These are phyloP conservation scores for Austroboletus rostrupii DNA, from an alignment of 1,284 basidiomycete species.

Conservation along the genomic window DNA sequence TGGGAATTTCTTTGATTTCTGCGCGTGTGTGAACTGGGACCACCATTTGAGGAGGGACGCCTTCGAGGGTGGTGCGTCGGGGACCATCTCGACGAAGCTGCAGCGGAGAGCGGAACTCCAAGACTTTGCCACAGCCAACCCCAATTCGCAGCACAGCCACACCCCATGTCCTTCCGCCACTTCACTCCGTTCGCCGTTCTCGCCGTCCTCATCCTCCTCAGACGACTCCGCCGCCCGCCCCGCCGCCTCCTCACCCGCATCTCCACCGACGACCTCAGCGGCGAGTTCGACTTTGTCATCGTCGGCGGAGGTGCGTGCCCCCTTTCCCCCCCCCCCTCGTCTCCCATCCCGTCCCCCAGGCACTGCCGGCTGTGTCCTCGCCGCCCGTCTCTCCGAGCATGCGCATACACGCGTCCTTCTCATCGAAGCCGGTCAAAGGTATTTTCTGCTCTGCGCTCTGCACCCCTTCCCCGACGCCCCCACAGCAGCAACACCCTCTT, in stretches of 20 bases:
- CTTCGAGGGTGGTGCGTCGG: slow-evolving; percentile 43
- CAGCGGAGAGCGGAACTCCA: too few relatives aligned
- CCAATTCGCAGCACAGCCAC: slow-evolving; percentile 18
- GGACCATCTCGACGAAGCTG: slow-evolving; percentile 19
- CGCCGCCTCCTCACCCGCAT: background rate
- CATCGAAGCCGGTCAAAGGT: slow-evolving; percentile 67
- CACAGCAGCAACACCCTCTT: slow-evolving; percentile 31
- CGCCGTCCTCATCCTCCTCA: slow-evolving; percentile 8
- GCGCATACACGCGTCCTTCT: slow-evolving; percentile 52
- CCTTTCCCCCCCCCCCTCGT: background rate
- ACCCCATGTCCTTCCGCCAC: background rate
- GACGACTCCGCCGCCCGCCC: background rate
- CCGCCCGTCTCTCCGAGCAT: slow-evolving; percentile 61
- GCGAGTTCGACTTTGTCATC: slow-evolving; percentile 59
- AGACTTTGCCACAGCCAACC: background rate
- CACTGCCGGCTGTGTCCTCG: slow-evolving; percentile 66
- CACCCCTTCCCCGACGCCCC: background rate
- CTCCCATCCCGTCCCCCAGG: slow-evolving; percentile 36
- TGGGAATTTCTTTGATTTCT: slow-evolving; percentile 52
- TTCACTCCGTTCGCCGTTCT: background rate
- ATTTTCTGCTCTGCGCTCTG: background rate
- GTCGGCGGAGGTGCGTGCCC: slow-evolving; percentile 54
- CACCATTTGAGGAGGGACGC: slow-evolving; percentile 80
- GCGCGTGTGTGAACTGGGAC: slow-evolving; percentile 66
- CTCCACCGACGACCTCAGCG: background rate